A percentile compares a stretch with the other conserved stretches of the same genome.
These are phyloP conservation scores for Neonectria hederae DNA, from an alignment of 2,329 filamentous ascomycete species.

Conservation along the genomic window DNA sequence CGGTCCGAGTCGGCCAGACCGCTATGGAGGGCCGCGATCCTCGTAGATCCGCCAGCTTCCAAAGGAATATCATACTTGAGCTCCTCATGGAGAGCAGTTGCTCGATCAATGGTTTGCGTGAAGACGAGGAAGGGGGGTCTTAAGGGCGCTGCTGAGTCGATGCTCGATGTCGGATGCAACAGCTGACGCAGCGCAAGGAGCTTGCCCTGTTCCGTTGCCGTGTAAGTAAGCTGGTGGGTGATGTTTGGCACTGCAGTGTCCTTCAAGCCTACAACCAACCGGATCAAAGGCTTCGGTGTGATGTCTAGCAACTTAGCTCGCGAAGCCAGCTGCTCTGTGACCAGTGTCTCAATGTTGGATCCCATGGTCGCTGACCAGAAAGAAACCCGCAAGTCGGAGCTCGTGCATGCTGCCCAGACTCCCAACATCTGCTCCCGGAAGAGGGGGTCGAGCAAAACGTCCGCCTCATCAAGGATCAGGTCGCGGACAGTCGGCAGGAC, in stretches of 20 bases:
- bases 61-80: conserved; percentile 93
- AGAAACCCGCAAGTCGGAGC: conserved; percentile 74
- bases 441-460: conserved; percentile 89
- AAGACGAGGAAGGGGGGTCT: conserved; percentile 94
- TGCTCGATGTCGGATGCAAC: conserved; percentile 74
- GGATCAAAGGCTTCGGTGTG: conserved; percentile 67
- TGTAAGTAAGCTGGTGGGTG: conserved; percentile 87
- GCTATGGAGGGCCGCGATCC: conserved; percentile 91
- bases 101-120: conserved; percentile 93
- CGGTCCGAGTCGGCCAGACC: conserved; percentile 81
- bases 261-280: conserved; percentile 94
- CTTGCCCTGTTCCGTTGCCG: conserved; percentile 92
- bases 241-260: conserved; percentile 95
- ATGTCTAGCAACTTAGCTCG: conserved; percentile 55
- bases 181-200: conserved; percentile 90
- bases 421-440: conserved; percentile 89
- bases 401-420: conserved; percentile 83
- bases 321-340: conserved; percentile 71
- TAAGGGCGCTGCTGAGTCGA: conserved; percentile 67
- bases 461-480: conserved; percentile 90
- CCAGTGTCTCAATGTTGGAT: conserved; percentile 85
- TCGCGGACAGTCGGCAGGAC: conserved; percentile 74
- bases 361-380: conserved; percentile 98
- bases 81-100: conserved; percentile 86
- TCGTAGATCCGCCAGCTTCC: conserved; percentile 82